Percentiles rank a stretch among this genome's conserved stretches.
phyloP scores from a whole-genome alignment of 2,329 filamentous ascomycete genomes.

The Stachybotrys echinatus region DNA sequence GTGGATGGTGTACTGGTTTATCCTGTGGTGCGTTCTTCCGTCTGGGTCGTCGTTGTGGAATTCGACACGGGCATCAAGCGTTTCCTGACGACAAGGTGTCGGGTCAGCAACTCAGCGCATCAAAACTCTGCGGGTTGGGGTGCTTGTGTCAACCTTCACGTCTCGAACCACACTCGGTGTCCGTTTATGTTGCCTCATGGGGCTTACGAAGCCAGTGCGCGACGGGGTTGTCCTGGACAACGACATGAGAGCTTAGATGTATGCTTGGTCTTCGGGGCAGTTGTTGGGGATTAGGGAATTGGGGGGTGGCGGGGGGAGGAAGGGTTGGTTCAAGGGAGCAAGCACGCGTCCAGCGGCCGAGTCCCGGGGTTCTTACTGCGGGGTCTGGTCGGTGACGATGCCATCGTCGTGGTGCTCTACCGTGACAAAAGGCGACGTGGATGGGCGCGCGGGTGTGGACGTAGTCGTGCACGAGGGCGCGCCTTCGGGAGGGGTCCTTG shows the following conservation, averaged over 20 bases:
- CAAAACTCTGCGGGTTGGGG: not conserved
- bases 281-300: too few relatives aligned
- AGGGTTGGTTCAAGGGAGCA: not conserved
- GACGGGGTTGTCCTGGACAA: slow-evolving; percentile 36
- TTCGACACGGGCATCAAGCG: slow-evolving; percentile 81
- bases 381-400: not conserved
- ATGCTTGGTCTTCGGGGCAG: too few relatives aligned
- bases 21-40: slow-evolving; percentile 73
- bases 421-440: slow-evolving; percentile 23
- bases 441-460: slow-evolving; percentile 19
- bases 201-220: slow-evolving; percentile 40
- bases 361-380: not conserved
- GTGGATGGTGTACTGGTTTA: slow-evolving; percentile 93
- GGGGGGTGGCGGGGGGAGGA: too few relatives aligned
- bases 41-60: slow-evolving; percentile 82
- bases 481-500: slow-evolving; percentile 9
- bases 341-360: too few relatives aligned
- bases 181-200: slow-evolving; percentile 51
- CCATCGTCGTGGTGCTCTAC: slow-evolving; percentile 17
- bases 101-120: slow-evolving; percentile 6
- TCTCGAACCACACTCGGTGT: slow-evolving; percentile 53
- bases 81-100: slow-evolving; percentile 60
- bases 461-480: slow-evolving; percentile 15
- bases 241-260: not conserved
- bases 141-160: slow-evolving; percentile 46